Evolutionary conservation across 169 alveolate species (phyloP).

Genomic region (Cytauxzoon felis): DNA sequence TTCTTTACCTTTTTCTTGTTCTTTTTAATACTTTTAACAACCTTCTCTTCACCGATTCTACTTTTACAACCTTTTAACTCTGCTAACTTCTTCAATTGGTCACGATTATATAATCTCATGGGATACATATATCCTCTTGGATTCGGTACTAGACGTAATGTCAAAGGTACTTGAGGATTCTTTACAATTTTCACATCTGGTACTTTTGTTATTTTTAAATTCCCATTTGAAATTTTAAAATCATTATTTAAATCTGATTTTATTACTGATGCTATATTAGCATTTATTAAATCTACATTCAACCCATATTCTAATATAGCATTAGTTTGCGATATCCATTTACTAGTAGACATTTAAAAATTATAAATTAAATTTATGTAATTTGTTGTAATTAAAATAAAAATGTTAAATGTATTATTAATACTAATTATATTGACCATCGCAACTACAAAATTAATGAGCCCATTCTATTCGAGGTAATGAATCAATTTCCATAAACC

Average conservation of each 20-base stretch:
- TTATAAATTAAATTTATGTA: neutral
- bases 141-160: constrained; percentile 26
- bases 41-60: no score
- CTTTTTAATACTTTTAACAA: neutral
- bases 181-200: constrained; percentile 1
- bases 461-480: constrained; percentile 41
- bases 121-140: constrained; percentile 47
- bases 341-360: neutral
- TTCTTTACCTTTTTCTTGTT: constrained; percentile 5
- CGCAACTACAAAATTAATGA: constrained; percentile 31
- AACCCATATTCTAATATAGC: constrained; percentile 17
- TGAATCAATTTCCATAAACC: neutral
- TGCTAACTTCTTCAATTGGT: constrained; percentile 12
- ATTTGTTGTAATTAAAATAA: neutral
- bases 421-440: constrained; percentile 15
- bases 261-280: constrained; percentile 16
- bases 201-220: neutral
- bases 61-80: no score
- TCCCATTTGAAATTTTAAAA: neutral
- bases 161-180: constrained; percentile 25
- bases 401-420: constrained; percentile 15
- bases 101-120: constrained; percentile 34
- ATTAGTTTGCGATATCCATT: constrained; percentile 38
- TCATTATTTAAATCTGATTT: constrained; percentile 5
- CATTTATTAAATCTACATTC: constrained; percentile 15